Evolutionary conservation across 1,284 basidiomycete genomes (phyloP), one percentile per base, ranked within the genome.

Genomic region (Leccinum pachyderme): DNA sequence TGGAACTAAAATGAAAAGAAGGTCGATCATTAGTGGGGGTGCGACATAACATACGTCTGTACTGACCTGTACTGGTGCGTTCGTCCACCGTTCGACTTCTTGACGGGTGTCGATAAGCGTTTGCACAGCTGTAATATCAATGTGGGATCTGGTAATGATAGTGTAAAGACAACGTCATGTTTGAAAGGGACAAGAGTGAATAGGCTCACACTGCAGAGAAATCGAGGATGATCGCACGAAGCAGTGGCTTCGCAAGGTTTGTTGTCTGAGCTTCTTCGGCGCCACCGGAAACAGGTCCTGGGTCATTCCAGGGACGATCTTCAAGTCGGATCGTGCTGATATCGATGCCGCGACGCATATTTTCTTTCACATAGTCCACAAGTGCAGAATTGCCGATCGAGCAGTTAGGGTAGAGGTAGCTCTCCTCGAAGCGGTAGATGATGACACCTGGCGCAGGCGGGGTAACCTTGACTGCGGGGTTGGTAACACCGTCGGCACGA

Each of bases 251-350:
- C 63, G 78, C 77, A 24, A 74, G 59, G 59, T 92, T 89, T 24
- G 72, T 74, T 32, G 68, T 73, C 58, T 75, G 77, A 53, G 84
- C 80, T 41, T 74, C 75, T 7, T 73, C 75, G 2, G 74, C 74
- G 7, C 75, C 75, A 24, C 76, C 78, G 50, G 78, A 75, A 51
- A 73, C 72, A 37, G 89, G 91, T 46, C 91, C 91, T 12, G 93
- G 89, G 67, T 97, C 95, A 70, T 99, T 99, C 96, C 96, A 99
- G 3, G 93, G 85, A 47, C 96, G 83, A 68, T 98, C 94, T 61
- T 81, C 78, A 47, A 83, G 72, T 52, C 71, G 79, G 61, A 91
- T 77, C 25, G 74, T 68, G 54, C 79, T 79, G 73, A 91, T 80
- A 69, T 93, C 90, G 62, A 79, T 80, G 22, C 93, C 93, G 35